phyloP scores from a whole-genome alignment of 345 rosid species.

The Excoecaria agallocha region DNA sequence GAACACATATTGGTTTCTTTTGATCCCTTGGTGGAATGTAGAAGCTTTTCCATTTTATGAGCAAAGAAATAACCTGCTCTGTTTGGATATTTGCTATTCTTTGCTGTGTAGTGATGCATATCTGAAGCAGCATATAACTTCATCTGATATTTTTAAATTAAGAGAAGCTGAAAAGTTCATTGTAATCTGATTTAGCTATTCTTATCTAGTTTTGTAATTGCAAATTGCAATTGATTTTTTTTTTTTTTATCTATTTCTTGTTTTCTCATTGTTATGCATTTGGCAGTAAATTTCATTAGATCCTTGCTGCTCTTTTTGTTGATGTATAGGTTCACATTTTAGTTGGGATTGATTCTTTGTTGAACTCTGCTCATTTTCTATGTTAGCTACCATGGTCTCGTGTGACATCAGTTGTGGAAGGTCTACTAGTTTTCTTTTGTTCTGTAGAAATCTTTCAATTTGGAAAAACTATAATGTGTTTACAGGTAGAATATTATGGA shows the following conservation, averaged over 20 bases:
- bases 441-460: neutral
- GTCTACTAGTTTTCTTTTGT: neutral
- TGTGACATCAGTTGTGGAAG: neutral
- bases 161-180: neutral
- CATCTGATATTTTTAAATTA: neutral
- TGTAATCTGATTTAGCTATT: neutral
- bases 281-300: neutral
- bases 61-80: neutral
- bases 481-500: slow-evolving; percentile 91
- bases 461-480: slow-evolving; percentile 11
- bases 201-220: neutral
- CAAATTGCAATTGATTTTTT: neutral
- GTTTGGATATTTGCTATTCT: neutral
- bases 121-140: neutral
- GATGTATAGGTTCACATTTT: neutral
- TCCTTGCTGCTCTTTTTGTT: neutral
- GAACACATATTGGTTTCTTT: neutral
- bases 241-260: neutral
- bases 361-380: neutral
- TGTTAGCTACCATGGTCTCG: neutral
- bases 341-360: neutral
- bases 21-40: neutral
- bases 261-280: neutral
- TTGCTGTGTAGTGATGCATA: neutral
- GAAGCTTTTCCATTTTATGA: neutral